A percentile compares a stretch with the other conserved stretches of the same genome.
Evolutionary conservation across 495 filamentous ascomycete species (phyloP).

Genomic region (Thozetella sp.): DNA sequence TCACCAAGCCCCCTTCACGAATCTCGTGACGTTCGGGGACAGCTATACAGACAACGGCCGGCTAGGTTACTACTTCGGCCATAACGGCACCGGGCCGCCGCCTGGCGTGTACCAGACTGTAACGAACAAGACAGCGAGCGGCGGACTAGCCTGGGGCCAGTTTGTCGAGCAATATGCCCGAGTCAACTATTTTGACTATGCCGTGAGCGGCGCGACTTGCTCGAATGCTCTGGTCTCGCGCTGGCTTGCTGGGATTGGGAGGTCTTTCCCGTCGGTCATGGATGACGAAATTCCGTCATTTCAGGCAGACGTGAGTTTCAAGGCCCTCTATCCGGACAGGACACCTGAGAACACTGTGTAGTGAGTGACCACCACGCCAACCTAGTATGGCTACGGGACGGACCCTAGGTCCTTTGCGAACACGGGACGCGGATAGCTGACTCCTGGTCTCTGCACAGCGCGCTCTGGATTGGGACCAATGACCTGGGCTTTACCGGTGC

Average conservation of each 20-base stretch:
- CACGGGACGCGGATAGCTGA: too few species aligned
- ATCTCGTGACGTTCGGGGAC: conserved; percentile 61
- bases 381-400: background rate
- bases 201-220: conserved; percentile 69
- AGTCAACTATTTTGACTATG: conserved; percentile 71
- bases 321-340: conserved; percentile 50
- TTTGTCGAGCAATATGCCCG: conserved; percentile 57
- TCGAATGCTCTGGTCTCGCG: conserved; percentile 65
- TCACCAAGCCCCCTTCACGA: conserved; percentile 19
- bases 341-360: conserved; percentile 64
- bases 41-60: conserved; percentile 77
- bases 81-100: conserved; percentile 62
- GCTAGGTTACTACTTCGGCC: conserved; percentile 56
- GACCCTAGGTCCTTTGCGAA: too few species aligned
- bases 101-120: conserved; percentile 49
- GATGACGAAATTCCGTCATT: conserved; percentile 74
- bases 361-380: background rate
- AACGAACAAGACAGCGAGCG: conserved; percentile 53
- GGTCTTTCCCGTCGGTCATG: conserved; percentile 59
- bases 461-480: conserved; percentile 80
- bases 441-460: too few species aligned
- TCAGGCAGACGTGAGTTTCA: conserved; percentile 57
- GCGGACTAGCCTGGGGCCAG: conserved; percentile 70
- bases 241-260: conserved; percentile 43
- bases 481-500: conserved; percentile 66